A percentile compares a stretch with the other conserved stretches of the same genome.
phyloP scores from a whole-genome alignment of 139 green algal species.

The Chlamydomonas sp. region DNA sequence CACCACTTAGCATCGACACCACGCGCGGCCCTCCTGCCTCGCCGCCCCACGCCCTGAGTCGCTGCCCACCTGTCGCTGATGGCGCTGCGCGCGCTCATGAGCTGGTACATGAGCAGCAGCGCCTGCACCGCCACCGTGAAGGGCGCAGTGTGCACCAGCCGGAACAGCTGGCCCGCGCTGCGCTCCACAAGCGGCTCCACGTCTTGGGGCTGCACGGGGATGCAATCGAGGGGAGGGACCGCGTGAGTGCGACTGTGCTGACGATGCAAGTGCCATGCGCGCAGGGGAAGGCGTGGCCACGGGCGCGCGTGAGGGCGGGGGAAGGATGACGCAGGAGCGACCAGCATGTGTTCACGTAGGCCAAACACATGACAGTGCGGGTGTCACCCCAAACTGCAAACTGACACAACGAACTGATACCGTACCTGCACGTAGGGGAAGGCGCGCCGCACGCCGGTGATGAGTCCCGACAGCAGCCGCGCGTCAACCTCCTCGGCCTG shows the following conservation, averaged over 20 bases:
- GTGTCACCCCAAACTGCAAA: no score
- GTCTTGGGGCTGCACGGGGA: background rate
- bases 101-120: conserved; percentile 92
- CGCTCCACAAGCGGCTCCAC: conserved; percentile 59
- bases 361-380: no score
- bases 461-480: conserved; percentile 83
- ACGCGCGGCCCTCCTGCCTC: no score
- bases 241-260: background rate
- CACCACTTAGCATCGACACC: no score
- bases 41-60: no score
- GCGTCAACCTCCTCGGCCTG: conserved; percentile 64
- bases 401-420: background rate
- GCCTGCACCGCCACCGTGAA: conserved; percentile 89
- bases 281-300: no score
- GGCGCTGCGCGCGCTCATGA: conserved; percentile 64
- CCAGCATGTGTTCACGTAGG: no score
- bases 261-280: no score
- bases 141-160: conserved; percentile 85
- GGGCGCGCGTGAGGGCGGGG: no score
- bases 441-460: conserved; percentile 91
- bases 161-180: conserved; percentile 84
- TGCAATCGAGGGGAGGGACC: background rate
- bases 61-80: conserved; percentile 77
- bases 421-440: conserved; percentile 86
- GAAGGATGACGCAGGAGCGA: no score